Evolutionary conservation across 1,139 yeast genomes (phyloP).

Genomic region (Debaryomycetaceae sp.): DNA sequence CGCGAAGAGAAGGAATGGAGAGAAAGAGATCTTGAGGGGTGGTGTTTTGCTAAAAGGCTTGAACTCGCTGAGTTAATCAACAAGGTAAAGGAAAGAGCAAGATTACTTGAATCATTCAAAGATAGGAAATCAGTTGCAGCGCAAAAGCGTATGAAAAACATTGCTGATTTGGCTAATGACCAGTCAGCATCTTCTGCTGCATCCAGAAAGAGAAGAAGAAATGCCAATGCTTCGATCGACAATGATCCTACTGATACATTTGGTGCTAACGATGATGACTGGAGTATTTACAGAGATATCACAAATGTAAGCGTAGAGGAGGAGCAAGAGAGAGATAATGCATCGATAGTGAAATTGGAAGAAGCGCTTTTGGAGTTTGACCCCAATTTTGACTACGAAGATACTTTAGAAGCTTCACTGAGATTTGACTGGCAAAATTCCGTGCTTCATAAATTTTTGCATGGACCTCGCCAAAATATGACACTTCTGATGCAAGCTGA

Average conservation of each 20-base stretch:
- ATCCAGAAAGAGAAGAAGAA: conserved; percentile 46
- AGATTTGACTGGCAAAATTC: conserved; percentile 80
- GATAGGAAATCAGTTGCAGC: conserved; percentile 91
- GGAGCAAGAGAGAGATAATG: conserved; percentile 68
- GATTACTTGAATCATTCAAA: conserved; percentile 72
- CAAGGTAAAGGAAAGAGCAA: conserved; percentile 62
- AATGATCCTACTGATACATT: conserved; percentile 92
- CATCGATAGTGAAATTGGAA: conserved; percentile 61
- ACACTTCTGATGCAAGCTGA: conserved; percentile 42
- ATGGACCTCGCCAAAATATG: conserved; percentile 77
- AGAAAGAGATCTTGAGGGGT: conserved; percentile 64
- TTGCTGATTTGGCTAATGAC: conserved; percentile 85
- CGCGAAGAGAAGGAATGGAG: conserved; percentile 77
- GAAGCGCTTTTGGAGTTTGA: conserved; percentile 74
- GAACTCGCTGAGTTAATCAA: conserved; percentile 57
- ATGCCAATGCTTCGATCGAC: conserved; percentile 63
- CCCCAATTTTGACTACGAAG: conserved; percentile 81
- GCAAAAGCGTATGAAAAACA: conserved; percentile 87
- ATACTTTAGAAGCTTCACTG: conserved; percentile 72
- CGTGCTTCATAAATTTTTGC: conserved; percentile 73
- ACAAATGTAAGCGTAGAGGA: conserved; percentile 70
- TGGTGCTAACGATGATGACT: conserved; percentile 95
- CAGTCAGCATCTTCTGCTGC: conserved; percentile 43
- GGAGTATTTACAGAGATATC: conserved; percentile 88
- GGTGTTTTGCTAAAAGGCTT: conserved; percentile 72